These are phyloP conservation scores for Citrus sinensis DNA, from an alignment of 345 rosid species.

Conservation along the genomic window DVS_A1.0 CM039161.1:22226001-22226500, in stretches of 20 bases:
- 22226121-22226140: constrained; percentile 35
- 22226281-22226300: not conserved
- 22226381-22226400: not conserved
- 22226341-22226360: not conserved
- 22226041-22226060: constrained; percentile 41
- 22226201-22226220: not conserved
- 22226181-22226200: not conserved
- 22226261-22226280: not conserved
- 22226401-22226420: not conserved
- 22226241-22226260: not conserved
- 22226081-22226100: constrained; percentile 62
- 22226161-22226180: constrained; percentile 29
- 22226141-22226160: constrained; percentile 21
- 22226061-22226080: constrained; percentile 77
- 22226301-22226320: not conserved
- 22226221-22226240: not conserved
- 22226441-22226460: not conserved
- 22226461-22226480: not conserved
- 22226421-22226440: not conserved
- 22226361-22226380: not conserved
- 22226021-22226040: not conserved
- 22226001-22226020: constrained; percentile 10
- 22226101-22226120: constrained; percentile 35
- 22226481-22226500: not conserved
- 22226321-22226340: not conserved